Base-by-base conservation (phyloP, 2,329 filamentous ascomycete genomes). In the Epichloe scottii region DNA sequence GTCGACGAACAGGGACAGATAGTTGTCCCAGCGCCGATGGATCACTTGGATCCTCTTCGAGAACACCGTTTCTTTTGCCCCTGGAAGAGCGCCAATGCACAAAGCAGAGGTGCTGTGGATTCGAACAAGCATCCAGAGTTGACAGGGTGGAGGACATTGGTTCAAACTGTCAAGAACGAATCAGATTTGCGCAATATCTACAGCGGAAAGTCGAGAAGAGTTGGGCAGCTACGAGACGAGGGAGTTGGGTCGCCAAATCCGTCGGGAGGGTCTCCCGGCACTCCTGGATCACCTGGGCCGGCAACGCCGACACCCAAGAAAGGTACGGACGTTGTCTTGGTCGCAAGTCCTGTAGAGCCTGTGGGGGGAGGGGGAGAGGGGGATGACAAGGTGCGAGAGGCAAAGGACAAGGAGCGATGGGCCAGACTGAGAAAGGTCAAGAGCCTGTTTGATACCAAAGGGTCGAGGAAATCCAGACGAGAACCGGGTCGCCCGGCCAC, bases 41-140 rank as follows among this genome's bases (percentile, higher is more conserved):
- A 79, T 57, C 72, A 78, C 51, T 73, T 93, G 1, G 82, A 91
- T 60, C 80, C 82, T 4, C 68, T 84, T 2, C 75, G 76, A 5
- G 85, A 90, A 63, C 87, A 93, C 65, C 80, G 88, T 54, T 86
- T 88, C 60, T 93, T 90, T 61, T 93, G 87, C 58, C 87, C 87
- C 1, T 93, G 87, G 87, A 76, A 84, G 53, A 87, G 82, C 57
- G 66, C 78, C 3, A 60, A 69, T 11, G 75, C 79, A 1, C 86
- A 90, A 62, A 80, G 70, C 62, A 54, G 62, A 51, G 51, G 59
- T 49, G 55, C 63, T 60, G 44, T 66, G 54, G 50, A 63, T 35
- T 61, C 67, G 12, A 66, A 62, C 43, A 60, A 59, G 2, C 68
- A 61, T 45, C 64, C 63, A 6, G 64, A 66, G 35, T 63, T 68